phyloP scores from a whole-genome alignment of 192 early-diverging fungal genomes.

The Coemansia sp. region DNA sequence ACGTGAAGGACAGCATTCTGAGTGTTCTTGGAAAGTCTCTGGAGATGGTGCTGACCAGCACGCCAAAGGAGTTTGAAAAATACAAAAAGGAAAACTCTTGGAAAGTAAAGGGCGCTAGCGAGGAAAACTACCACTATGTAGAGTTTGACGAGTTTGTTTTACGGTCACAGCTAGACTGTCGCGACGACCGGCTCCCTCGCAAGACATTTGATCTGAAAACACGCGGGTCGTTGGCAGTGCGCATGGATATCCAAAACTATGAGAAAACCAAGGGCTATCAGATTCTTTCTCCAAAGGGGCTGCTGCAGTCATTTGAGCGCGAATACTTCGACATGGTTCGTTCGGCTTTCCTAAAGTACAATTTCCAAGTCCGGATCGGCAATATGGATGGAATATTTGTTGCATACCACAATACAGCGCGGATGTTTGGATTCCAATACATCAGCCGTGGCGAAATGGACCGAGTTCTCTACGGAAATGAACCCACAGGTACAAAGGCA shows the following conservation, averaged over 20 bases:
- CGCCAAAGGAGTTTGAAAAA: slow-evolving; percentile 65
- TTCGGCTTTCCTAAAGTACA: slow-evolving; percentile 85
- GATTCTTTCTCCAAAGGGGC: slow-evolving; percentile 64
- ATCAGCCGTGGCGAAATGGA: slow-evolving; percentile 84
- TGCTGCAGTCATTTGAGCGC: slow-evolving; percentile 80
- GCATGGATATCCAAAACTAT: slow-evolving; percentile 80
- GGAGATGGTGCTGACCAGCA: slow-evolving; percentile 79
- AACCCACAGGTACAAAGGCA: slow-evolving; percentile 64
- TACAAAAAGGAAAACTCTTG: slow-evolving; percentile 64
- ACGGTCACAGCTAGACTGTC: slow-evolving; percentile 88
- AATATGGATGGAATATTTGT: slow-evolving; percentile 96
- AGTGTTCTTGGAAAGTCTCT: slow-evolving; percentile 81
- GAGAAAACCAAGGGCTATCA: slow-evolving; percentile 67
- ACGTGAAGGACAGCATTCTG: slow-evolving; percentile 69
- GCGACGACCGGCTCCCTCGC: slow-evolving; percentile 69
- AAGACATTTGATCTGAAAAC: slow-evolving; percentile 93
- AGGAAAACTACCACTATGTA: slow-evolving; percentile 72
- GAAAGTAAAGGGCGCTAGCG: slow-evolving; percentile 50
- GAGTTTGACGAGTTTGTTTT: slow-evolving; percentile 72
- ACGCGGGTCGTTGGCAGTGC: slow-evolving; percentile 75
- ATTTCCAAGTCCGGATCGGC: slow-evolving; percentile 89
- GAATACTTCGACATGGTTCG: slow-evolving; percentile 94
- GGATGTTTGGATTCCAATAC: slow-evolving; percentile 95
- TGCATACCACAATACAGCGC: slow-evolving; percentile 86
- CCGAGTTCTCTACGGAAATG: slow-evolving; percentile 68